A percentile compares a stretch with the other conserved stretches of the same genome.
These are phyloP conservation scores for Polygonum aviculare DNA, from an alignment of 148 eudicot genomes.

Conservation along the genomic window DNA sequence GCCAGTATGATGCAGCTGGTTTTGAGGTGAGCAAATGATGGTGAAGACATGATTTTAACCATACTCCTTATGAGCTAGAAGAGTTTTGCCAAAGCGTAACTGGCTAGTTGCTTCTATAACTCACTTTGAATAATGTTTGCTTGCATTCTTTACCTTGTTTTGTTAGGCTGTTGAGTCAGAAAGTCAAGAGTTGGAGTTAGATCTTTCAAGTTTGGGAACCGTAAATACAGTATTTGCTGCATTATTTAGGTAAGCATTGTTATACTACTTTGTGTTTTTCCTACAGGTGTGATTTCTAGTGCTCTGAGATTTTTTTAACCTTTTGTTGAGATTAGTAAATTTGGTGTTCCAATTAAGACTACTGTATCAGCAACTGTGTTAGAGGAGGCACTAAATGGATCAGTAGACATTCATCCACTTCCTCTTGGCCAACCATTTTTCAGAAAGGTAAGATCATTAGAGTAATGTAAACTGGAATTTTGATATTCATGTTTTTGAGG, in stretches of 20 bases:
- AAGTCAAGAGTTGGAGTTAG: constrained; percentile 86
- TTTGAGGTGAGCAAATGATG: constrained; percentile 52
- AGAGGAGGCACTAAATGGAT: constrained; percentile 92
- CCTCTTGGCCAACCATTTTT: constrained; percentile 58
- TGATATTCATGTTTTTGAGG: constrained; percentile 22
- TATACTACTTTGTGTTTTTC: background rate
- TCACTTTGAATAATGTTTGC: background rate
- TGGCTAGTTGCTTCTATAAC: background rate
- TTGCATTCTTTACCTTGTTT: background rate
- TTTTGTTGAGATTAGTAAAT: constrained; percentile 61
- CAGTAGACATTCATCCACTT: constrained; percentile 52
- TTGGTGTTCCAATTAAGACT: constrained; percentile 95
- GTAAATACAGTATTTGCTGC: constrained; percentile 94
- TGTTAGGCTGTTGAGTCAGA: constrained; percentile 84
- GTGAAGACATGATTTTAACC: background rate
- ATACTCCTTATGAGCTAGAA: background rate
- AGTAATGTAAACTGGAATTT: background rate
- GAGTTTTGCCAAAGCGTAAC: background rate
- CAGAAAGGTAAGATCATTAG: constrained; percentile 50
- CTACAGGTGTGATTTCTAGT: background rate
- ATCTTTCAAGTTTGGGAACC: constrained; percentile 96
- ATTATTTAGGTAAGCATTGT: constrained; percentile 57
- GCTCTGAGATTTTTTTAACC: background rate
- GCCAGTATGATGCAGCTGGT: constrained; percentile 85
- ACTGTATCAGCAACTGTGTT: constrained; percentile 84